Evolutionary conservation across 1,139 yeast genomes (phyloP), one percentile per base, ranked within the genome.

Genomic region (Trichomonascaceae sp.): DNA sequence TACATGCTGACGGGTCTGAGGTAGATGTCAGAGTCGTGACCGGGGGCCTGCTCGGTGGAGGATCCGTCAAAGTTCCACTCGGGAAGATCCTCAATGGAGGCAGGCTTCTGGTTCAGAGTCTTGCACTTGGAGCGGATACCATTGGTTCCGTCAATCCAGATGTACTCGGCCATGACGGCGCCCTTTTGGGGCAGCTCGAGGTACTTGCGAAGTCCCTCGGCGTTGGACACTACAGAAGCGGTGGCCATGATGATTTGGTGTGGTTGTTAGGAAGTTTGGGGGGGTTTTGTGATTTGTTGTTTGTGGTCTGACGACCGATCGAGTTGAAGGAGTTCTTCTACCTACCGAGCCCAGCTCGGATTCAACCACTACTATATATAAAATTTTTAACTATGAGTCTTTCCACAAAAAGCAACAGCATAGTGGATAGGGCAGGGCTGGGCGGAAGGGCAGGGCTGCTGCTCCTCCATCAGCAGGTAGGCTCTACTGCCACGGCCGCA

Each of bases 61-160:
- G 97, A 87, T 63, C 98, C 98, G 61, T 89, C 98, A 54, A 89
- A 89, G 73, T 89, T 89, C 98, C 98, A 89, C 64, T 87, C 96
- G 48, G 97, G 96, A 50, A 89, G 71, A 55, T 89, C 94, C 44
- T 81, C 92, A 37, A 82, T 69, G 29, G 78, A 66, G 32, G 72
- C 55, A 39, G 93, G 82, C 53, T 65, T 69, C 64, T 76, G 73
- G 53, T 52, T 52, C 48, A 89, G 67, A 39, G 97, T 89, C 65
- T 76, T 81, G 65, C 94, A 84, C 69, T 89, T 89, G 44, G 97
- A 84, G 67, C 98, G 82, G 52, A 87, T 64, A 58, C 76, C 74
- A 60, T 94, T 94, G 50, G 80, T 73, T 48, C 95, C 81, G 60
- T 89, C 98, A 51, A 89, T 77, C 98, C 98, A 89, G 61, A 89